These are phyloP conservation scores for Tricholoma flavovirens DNA, from an alignment of 768 basidiomycete species.

Conservation along the genomic window DNA sequence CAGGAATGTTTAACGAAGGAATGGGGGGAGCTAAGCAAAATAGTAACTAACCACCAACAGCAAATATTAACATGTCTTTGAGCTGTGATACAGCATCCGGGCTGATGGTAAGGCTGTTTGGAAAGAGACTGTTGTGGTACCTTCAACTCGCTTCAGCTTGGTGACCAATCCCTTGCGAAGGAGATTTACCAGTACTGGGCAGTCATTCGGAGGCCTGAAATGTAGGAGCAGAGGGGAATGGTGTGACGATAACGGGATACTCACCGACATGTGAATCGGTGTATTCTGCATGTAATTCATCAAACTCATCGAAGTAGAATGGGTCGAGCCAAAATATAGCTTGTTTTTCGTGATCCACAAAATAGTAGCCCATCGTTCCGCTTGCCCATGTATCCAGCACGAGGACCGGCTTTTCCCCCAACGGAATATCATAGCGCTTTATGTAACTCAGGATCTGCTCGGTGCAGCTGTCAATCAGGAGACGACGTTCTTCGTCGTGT, in stretches of 20 bases:
- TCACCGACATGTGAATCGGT: neutral
- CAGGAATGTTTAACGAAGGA: neutral
- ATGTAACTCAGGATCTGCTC: neutral
- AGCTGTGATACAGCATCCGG: neutral
- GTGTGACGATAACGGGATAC: neutral
- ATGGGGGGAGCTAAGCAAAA: no score
- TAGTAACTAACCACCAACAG: neutral
- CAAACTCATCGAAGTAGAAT: neutral
- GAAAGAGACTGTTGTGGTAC: conserved; percentile 5
- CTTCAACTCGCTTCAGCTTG: neutral
- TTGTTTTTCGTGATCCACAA: conserved; percentile 4
- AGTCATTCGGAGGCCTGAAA: neutral
- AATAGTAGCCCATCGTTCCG: conserved; percentile 4
- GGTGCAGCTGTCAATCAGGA: neutral
- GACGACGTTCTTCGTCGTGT: neutral
- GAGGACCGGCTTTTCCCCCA: neutral
- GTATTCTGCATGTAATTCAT: neutral
- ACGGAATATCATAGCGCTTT: neutral
- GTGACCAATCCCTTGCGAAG: neutral
- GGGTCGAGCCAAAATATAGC: conserved; percentile 4
- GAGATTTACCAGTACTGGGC: conserved; percentile 4
- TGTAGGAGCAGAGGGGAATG: neutral
- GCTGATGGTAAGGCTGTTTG: neutral
- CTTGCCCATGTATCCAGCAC: conserved; percentile 1
- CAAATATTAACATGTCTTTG: conserved; percentile 1